These are phyloP conservation scores for Santalum album DNA, from an alignment of 164 flowering plant genomes.

Conservation along the genomic window DNA sequence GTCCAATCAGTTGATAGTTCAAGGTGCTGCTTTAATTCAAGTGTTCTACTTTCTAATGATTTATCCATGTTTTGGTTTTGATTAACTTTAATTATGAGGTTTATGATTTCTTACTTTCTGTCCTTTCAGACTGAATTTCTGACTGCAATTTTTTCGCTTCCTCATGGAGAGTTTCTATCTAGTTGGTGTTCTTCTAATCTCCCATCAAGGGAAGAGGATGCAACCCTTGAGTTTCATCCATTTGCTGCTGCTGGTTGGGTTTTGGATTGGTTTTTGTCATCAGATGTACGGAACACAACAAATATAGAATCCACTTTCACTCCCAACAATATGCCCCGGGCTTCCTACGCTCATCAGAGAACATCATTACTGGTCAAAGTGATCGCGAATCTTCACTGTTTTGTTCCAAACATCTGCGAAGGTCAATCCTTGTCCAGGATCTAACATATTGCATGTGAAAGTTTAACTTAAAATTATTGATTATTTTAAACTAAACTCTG, in stretches of 20 bases:
- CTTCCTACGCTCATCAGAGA: slow-evolving; percentile 80
- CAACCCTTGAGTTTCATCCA: slow-evolving; percentile 65
- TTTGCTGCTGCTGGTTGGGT: slow-evolving; percentile 63
- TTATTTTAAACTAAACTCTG: slow-evolving; percentile 3
- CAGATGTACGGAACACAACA: slow-evolving; percentile 15
- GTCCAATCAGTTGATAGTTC: too few relatives aligned
- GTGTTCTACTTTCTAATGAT: neutral
- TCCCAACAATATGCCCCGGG: slow-evolving; percentile 36
- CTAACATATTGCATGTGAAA: neutral
- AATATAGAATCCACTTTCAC: slow-evolving; percentile 32
- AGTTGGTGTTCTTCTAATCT: slow-evolving; percentile 82
- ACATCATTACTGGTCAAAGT: slow-evolving; percentile 87
- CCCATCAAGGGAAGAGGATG: slow-evolving; percentile 65
- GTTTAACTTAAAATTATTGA: neutral
- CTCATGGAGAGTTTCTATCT: slow-evolving; percentile 75
- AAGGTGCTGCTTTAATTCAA: too few relatives aligned
- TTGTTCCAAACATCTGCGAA: slow-evolving; percentile 82
- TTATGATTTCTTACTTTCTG: slow-evolving; percentile 7
- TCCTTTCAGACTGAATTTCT: slow-evolving; percentile 65
- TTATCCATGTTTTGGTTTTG: neutral
- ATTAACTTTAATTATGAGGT: neutral
- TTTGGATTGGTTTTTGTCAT: slow-evolving; percentile 27
- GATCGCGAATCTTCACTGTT: slow-evolving; percentile 94
- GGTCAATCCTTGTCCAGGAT: slow-evolving; percentile 29
- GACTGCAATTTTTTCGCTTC: slow-evolving; percentile 57